Evolutionary conservation across 306 rosid genomes (phyloP).

Genomic region (Corylus avellana): DNA sequence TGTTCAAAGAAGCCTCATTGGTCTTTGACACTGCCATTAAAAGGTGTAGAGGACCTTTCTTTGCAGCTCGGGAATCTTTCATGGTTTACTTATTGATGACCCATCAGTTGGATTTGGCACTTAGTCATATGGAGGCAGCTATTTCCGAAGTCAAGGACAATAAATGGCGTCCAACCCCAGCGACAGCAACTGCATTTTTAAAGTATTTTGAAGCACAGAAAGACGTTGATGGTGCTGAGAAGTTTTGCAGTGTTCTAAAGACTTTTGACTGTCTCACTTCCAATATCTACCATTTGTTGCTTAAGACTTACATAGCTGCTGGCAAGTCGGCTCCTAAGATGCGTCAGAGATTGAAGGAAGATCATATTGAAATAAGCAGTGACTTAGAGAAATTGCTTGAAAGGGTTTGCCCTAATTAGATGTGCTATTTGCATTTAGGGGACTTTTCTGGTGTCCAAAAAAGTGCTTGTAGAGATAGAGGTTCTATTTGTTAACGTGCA

Average conservation of each 20-base stretch:
- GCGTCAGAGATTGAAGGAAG: slow-evolving; percentile 43
- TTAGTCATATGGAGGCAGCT: slow-evolving; percentile 50
- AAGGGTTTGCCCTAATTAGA: slow-evolving; percentile 21
- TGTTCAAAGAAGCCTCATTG: slow-evolving; percentile 58
- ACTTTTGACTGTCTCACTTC: slow-evolving; percentile 39
- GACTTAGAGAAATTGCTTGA: slow-evolving; percentile 43
- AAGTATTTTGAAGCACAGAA: slow-evolving; percentile 63
- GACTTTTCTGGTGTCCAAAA: too few species aligned
- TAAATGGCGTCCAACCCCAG: slow-evolving; percentile 49
- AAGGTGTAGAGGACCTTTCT: slow-evolving; percentile 56
- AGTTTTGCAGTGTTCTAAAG: slow-evolving; percentile 60
- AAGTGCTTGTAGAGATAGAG: too few species aligned
- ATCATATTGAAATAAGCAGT: slow-evolving; percentile 27
- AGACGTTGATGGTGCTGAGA: slow-evolving; percentile 59
- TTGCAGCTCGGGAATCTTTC: slow-evolving; percentile 56
- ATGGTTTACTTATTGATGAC: slow-evolving; percentile 53
- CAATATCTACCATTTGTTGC: slow-evolving; percentile 44
- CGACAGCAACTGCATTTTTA: slow-evolving; percentile 47
- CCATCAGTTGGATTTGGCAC: slow-evolving; percentile 48
- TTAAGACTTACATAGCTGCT: slow-evolving; percentile 44
- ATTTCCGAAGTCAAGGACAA: slow-evolving; percentile 41
- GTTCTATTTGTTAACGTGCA: too few species aligned
- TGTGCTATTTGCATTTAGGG: too few species aligned
- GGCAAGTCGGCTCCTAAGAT: slow-evolving; percentile 38
- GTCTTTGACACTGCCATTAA: slow-evolving; percentile 47